These are phyloP conservation scores for Halenospora varia DNA, from an alignment of 495 filamentous ascomycete species.

Conservation along the genomic window DNA sequence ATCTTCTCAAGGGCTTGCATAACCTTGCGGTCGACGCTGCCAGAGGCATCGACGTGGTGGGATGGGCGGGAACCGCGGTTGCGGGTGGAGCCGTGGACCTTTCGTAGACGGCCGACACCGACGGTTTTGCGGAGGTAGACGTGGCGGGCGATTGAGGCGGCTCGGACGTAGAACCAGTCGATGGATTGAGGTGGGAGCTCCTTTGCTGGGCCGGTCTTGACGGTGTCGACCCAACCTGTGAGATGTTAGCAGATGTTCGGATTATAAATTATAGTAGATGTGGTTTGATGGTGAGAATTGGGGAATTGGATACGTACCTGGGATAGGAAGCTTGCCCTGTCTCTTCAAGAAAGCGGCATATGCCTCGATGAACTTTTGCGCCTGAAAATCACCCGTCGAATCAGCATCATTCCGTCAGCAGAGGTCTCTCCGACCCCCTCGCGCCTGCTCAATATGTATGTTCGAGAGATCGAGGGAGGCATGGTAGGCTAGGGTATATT, in stretches of 20 bases:
- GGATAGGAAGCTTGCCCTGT: constrained; percentile 96
- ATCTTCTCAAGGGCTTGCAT: constrained; percentile 98
- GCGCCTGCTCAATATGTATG: constrained; percentile 43
- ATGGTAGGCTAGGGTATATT: neutral
- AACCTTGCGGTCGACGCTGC: constrained; percentile 92
- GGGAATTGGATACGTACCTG: constrained; percentile 53
- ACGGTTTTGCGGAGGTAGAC: constrained; percentile 99
- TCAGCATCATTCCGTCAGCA: constrained; percentile 58
- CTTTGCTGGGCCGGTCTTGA: constrained; percentile 94
- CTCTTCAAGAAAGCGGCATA: constrained; percentile 98
- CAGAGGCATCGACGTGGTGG: constrained; percentile 93
- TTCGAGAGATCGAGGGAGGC: constrained; percentile 25
- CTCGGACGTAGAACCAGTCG: constrained; percentile 99
- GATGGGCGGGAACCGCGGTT: constrained; percentile 90
- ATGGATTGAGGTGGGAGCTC: constrained; percentile 95
- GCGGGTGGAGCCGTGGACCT: constrained; percentile 92
- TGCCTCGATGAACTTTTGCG: constrained; percentile 91
- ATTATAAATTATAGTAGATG: neutral
- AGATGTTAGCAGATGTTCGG: constrained; percentile 11
- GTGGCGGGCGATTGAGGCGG: constrained; percentile 92
- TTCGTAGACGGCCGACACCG: constrained; percentile 85
- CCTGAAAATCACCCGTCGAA: constrained; percentile 49
- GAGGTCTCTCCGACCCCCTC: constrained; percentile 55
- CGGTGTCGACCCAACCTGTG: constrained; percentile 94
- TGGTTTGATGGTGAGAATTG: constrained; percentile 8